Base-by-base conservation (phyloP, 75 land plant genomes). In the Azolla pinnata region DNA sequence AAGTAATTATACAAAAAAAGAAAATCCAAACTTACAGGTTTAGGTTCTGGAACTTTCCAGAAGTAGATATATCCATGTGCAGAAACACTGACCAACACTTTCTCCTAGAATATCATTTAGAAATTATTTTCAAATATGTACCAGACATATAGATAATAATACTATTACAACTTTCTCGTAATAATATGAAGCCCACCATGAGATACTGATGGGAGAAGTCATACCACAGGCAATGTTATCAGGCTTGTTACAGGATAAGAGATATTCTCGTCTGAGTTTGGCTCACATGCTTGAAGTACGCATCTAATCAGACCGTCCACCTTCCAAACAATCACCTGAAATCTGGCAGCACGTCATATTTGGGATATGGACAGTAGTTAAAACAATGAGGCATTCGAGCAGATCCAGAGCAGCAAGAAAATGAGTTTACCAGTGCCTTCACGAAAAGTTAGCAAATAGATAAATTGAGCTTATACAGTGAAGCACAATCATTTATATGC, bases 251-350 rank as follows among this genome's bases (percentile, higher is more conserved):
- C 38, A 26, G 65, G 44, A 44, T 60, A 34, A 29, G 46, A 59
- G n/a, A 59, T 50, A 12, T 48, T 28, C 20, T 67, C 70, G 20
- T 59, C 33, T 1, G n/a, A 49, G n/a, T 57, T 67, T 31, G 44
- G 18, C 19, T 38, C 48, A 54, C 69, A 52, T 12, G 68, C 31
- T 49, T 40, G 35, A 32, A 72, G 23, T 8, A 59, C 50, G 28
- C 69, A 67, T 33, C 51, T 72, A 10, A 72, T 60, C 50, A 60
- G 60, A 5, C 75, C 75, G 60, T 72, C 75, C 55, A 72, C 33
- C 57, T 72, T 72, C 73, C 75, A 72, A 4, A 72, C 58, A 30
- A 72, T 65, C 12, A 72, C 63, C 75, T 72, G 18, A 20, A 32
- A 55, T 46, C n/a, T 46, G 2, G 17, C 49, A 38, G 14, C 42